Conservation (phyloP, 805 yeast genomes). For the Candida caryicola region DNA sequence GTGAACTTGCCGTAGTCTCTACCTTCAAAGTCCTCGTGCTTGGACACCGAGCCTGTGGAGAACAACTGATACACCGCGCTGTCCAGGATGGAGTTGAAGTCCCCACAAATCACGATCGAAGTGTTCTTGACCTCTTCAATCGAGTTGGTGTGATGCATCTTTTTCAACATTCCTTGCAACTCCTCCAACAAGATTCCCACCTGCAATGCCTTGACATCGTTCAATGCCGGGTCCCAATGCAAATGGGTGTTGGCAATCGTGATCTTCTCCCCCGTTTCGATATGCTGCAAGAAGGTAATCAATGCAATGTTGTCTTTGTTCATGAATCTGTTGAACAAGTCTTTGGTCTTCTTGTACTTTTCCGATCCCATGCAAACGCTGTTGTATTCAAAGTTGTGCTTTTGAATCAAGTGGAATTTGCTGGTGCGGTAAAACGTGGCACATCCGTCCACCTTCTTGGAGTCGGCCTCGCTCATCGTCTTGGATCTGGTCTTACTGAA, state of each 20-base stretch:
- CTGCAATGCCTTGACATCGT: slow-evolving; percentile 95
- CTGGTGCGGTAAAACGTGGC: slow-evolving; percentile 80
- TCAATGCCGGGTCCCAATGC: slow-evolving; percentile 97
- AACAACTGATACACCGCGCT: slow-evolving; percentile 92
- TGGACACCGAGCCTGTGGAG: slow-evolving; percentile 73
- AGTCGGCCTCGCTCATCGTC: slow-evolving; percentile 77
- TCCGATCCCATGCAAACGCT: slow-evolving; percentile 76
- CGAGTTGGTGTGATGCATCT: slow-evolving; percentile 42
- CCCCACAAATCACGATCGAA: slow-evolving; percentile 90
- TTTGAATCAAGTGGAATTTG: slow-evolving; percentile 68
- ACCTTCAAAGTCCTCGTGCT: slow-evolving; percentile 79
- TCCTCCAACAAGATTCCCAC: slow-evolving; percentile 90
- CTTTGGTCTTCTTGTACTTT: slow-evolving; percentile 88
- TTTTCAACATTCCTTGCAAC: slow-evolving; percentile 62
- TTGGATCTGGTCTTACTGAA: slow-evolving; percentile 89
- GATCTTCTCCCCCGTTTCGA: slow-evolving; percentile 65
- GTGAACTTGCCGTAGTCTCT: slow-evolving; percentile 91
- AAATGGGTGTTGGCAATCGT: slow-evolving; percentile 87
- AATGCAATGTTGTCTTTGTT: slow-evolving; percentile 92
- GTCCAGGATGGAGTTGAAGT: slow-evolving; percentile 82
- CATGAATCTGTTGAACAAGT: slow-evolving; percentile 92
- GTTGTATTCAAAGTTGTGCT: slow-evolving; percentile 78
- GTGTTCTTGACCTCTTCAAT: slow-evolving; percentile 54
- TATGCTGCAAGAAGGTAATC: slow-evolving; percentile 69
- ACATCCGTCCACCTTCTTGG: slow-evolving; percentile 95